Evolutionary conservation across 306 rosid genomes (phyloP), one percentile per base, ranked within the genome.

Genomic region (Glycine soja): DNA sequence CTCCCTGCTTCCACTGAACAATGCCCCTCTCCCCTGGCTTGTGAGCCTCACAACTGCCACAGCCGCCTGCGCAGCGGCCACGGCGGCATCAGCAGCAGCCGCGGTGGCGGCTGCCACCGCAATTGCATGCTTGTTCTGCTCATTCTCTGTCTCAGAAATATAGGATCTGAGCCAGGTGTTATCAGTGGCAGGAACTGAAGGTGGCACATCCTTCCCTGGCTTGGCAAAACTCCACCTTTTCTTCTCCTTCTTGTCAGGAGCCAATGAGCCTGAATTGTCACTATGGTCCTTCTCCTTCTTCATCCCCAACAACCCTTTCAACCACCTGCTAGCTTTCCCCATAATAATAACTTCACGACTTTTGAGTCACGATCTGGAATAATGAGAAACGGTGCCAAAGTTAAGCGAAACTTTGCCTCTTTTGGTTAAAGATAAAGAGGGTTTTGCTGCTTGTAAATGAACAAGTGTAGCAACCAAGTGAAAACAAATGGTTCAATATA

Each of bases 31-130:
- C 0, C 94, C 90, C 6, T 88, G 93, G 74, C 94, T 93, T 5
- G 94, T 95, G 3, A 95, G 89, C 86, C 94, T 86, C 43, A 92
- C 97, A 40, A 91, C 99, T 0, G 97, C 99, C 66, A 90, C 97
- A 0, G 99, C 99, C 0, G 99, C 99, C 70, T 90, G 97, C 0
- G 99, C 99, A 0, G 99, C 97, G 0, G 89, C 99, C 7, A 93
- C 92, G 0, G 99, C 99, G 0, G 98, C 98, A 46, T 96, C 98
- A 0, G 97, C 99, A 0, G 97, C 99, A 0, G 97, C 99, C 0
- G 99, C 94, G 0, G 99, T 90, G n/a, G 99, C 99, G 0, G 97
- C 98, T 6, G 99, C 99, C 15, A 96, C 97, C 0, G 99, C 99
- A 88, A 93, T 92, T 48, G 98, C 99, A 85, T 93, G 98, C 78